These are phyloP conservation scores for Chaetomium globosum DNA, from an alignment of 2,329 filamentous ascomycete species.

Conservation along the genomic window DNA sequence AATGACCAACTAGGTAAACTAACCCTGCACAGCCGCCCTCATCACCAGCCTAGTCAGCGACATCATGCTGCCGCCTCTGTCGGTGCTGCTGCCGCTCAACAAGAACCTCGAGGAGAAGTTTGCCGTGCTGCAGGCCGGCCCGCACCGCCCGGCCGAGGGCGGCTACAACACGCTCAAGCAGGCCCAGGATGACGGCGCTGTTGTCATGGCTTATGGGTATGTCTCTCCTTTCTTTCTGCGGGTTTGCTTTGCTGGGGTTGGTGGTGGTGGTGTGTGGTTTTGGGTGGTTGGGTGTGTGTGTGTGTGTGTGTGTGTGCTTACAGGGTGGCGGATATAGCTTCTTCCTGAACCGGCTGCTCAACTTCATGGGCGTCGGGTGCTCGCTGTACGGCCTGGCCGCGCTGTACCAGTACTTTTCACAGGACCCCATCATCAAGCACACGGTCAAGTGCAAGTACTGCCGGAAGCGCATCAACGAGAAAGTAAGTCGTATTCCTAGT, in stretches of 20 bases:
- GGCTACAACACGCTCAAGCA: conserved; percentile 72
- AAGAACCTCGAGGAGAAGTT: conserved; percentile 76
- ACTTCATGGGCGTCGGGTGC: conserved; percentile 67
- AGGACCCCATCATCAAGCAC: conserved; percentile 71
- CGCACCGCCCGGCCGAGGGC: conserved; percentile 52
- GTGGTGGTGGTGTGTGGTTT: not conserved
- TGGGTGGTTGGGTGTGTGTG: not conserved
- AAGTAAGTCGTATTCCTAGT: conserved; percentile 48
- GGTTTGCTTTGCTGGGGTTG: not conserved
- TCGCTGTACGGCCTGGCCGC: conserved; percentile 66
- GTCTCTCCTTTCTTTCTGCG: conserved; percentile 33
- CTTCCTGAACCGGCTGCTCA: conserved; percentile 66
- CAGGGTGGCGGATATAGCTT: conserved; percentile 42
- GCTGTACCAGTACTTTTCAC: conserved; percentile 62
- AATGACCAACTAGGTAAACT: not conserved
- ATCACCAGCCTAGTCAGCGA: conserved; percentile 73
- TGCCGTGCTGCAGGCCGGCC: conserved; percentile 62
- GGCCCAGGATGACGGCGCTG: conserved; percentile 70
- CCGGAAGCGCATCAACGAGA: conserved; percentile 62
- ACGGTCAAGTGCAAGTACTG: conserved; percentile 71
- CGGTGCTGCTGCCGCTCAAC: conserved; percentile 68
- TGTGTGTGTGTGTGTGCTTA: not conserved
- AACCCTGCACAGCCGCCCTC: conserved; percentile 50
- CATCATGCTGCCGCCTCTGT: conserved; percentile 69
- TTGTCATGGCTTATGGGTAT: conserved; percentile 71